Evolutionary conservation across 2,329 filamentous ascomycete species (phyloP), one percentile per base, ranked within the genome.

Genomic region (Fulvia fulva): DNA sequence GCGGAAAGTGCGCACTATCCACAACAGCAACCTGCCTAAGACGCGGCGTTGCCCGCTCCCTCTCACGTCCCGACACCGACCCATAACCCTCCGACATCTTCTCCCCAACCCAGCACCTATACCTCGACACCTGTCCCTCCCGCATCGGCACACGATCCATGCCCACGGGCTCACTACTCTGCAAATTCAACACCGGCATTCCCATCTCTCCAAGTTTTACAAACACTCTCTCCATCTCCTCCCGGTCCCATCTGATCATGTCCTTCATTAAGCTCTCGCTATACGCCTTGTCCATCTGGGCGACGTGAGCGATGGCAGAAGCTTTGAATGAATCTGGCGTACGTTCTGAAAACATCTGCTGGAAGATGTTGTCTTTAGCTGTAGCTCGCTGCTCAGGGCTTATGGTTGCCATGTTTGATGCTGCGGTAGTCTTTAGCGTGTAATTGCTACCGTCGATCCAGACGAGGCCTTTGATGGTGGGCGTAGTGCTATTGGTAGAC

Each of bases 381-480:
- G 41, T 43, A 14, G 51, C 47, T 21, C 51, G 53, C 43, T 55
- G 2, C 21, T 43, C 21, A 12, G 41, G 43, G 5, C 47, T 53
- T 34, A 57, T 28, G 21, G 2, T n/a, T n/a, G 45, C 30, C 45
- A 50, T 56, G 23, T 55, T 49, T 2, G 55, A 28, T 21, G 57
- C 61, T 19, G 21, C 55, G 21, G 46, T 51, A 14, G 47, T 30
- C 12, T 58, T 47, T 12, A 59, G 52, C 7, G 28, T 51, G 49
- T 61, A 61, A 41, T 59, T 28, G 46, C 56, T 59, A 4, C 54
- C 61, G 47, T 63, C 59, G 22, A 63, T 52, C 41, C 60, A 57
- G 49, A 60, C 26, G 1, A 61, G 43, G 3, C 55, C 58, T 46
- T 44, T 14, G 1, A 61, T 30, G 19, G 21, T 12, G 26, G 30